A percentile compares a stretch with the other conserved stretches of the same genome.
phyloP scores from a whole-genome alignment of 2,329 filamentous ascomycete genomes.

The Nigrospora osmanthi region DNA sequence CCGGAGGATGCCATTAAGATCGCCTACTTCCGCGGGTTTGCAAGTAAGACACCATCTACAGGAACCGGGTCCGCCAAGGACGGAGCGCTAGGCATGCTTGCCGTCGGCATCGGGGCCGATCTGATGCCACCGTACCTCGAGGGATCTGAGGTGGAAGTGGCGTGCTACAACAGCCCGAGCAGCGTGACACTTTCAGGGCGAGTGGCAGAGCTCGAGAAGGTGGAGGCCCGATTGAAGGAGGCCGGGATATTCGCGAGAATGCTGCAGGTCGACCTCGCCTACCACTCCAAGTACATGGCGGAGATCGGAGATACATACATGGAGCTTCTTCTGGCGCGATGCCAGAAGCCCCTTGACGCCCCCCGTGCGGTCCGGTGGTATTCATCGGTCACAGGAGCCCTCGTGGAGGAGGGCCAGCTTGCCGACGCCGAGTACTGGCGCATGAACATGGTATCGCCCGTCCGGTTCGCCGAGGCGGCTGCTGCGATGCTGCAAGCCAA shows the following conservation, averaged over 20 bases:
- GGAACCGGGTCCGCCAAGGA: background rate
- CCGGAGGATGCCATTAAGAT: conserved; percentile 9
- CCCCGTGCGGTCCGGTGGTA: too few species aligned
- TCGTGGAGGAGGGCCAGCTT: too few species aligned
- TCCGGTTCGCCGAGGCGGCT: conserved; percentile 5
- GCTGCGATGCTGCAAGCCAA: too few species aligned
- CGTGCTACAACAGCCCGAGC: conserved; percentile 15
- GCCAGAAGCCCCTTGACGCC: too few species aligned
- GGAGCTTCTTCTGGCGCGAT: background rate
- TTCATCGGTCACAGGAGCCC: too few species aligned
- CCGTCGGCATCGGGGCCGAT: conserved; percentile 6
- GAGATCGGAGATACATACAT: conserved; percentile 4
- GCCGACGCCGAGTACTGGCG: conserved; percentile 6
- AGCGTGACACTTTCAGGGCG: conserved; percentile 21
- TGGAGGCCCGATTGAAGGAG: background rate
- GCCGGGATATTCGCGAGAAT: conserved; percentile 12
- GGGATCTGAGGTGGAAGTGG: background rate
- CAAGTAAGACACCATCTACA: background rate
- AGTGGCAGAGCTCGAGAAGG: conserved; percentile 6
- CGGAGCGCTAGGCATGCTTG: conserved; percentile 6
- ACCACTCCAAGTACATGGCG: conserved; percentile 20
- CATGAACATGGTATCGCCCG: conserved; percentile 7
- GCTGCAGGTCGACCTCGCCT: conserved; percentile 15
- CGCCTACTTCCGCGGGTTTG: conserved; percentile 10
- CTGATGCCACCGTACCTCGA: background rate